phyloP scores from a whole-genome alignment of 2,329 filamentous ascomycete genomes.

The Neofusicoccum kwambonambiense region DNA sequence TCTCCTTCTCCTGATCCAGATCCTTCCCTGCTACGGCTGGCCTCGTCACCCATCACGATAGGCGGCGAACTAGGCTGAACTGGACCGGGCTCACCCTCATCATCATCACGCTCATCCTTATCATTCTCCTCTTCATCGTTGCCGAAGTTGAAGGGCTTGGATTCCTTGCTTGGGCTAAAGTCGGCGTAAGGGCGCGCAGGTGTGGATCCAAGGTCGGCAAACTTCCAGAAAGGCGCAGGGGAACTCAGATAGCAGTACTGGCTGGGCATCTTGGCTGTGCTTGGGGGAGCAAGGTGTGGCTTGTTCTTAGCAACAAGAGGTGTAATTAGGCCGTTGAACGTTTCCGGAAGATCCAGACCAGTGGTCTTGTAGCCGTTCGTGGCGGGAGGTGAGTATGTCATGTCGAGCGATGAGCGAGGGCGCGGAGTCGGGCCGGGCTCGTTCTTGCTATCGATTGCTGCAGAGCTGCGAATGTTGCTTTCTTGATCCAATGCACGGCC shows the following conservation, averaged over 20 bases:
- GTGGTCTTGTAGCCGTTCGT: conserved; percentile 15
- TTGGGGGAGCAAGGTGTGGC: conserved; percentile 73
- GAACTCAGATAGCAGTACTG: conserved; percentile 84
- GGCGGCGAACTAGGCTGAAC: conserved; percentile 36
- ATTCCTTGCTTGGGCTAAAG: conserved; percentile 37
- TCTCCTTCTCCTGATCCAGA: conserved; percentile 14
- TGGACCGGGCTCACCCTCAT: conserved; percentile 27
- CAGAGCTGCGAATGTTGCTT: conserved; percentile 1
- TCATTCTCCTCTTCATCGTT: conserved; percentile 29
- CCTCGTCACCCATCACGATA: conserved; percentile 36
- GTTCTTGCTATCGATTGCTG: conserved; percentile 4
- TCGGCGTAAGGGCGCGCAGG: conserved; percentile 52
- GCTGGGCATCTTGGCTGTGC: conserved; percentile 76
- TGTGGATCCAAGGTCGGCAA: conserved; percentile 72
- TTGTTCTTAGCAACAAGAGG: conserved; percentile 72
- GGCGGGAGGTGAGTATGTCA: conserved; percentile 12
- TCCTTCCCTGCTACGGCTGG: conserved; percentile 21
- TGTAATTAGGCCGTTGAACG: conserved; percentile 51
- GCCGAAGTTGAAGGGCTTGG: conserved; percentile 28
- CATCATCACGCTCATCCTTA: conserved; percentile 26
- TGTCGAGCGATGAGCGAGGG: conserved; percentile 3
- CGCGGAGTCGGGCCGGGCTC: conserved; percentile 13
- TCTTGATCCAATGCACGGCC: conserved; percentile 7
- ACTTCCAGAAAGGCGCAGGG: conserved; percentile 87
- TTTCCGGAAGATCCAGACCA: conserved; percentile 14